Conservation (phyloP, 805 yeast genomes). For the Lipomyces yamanashiensis region DNA sequence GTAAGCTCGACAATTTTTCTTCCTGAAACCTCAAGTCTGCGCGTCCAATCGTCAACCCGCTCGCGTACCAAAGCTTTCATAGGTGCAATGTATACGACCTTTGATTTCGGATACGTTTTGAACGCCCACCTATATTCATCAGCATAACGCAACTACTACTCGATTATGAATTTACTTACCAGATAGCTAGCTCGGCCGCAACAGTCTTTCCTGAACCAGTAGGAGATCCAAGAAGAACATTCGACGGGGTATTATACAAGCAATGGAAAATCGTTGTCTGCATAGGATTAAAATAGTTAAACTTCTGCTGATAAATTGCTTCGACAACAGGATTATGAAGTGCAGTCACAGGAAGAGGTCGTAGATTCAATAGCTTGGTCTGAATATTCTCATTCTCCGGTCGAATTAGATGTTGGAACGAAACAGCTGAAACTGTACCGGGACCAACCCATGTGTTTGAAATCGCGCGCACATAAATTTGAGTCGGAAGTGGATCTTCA, state of each 20-base stretch:
- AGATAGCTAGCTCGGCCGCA: slow-evolving; percentile 94
- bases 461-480: slow-evolving; percentile 74
- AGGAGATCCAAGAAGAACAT: slow-evolving; percentile 94
- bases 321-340: slow-evolving; percentile 71
- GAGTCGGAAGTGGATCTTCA: slow-evolving; percentile 87
- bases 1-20: slow-evolving; percentile 71
- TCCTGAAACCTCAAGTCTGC: slow-evolving; percentile 54
- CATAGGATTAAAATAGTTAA: slow-evolving; percentile 95
- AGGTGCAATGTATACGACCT: slow-evolving; percentile 80
- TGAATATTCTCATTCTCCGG: slow-evolving; percentile 87
- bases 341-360: slow-evolving; percentile 86
- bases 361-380: slow-evolving; percentile 76
- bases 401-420: slow-evolving; percentile 86
- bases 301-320: slow-evolving; percentile 65
- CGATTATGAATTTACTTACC: slow-evolving; percentile 54
- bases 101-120: slow-evolving; percentile 66
- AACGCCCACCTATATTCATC: slow-evolving; percentile 60
- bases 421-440: slow-evolving; percentile 73
- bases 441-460: slow-evolving; percentile 92
- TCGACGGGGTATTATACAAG: slow-evolving; percentile 74
- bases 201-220: slow-evolving; percentile 98
- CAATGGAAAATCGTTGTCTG: slow-evolving; percentile 97
- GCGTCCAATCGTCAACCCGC: slow-evolving; percentile 80
- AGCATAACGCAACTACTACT: background rate
- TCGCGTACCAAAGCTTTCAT: slow-evolving; percentile 87